Conservation (phyloP, 148 eudicot genomes). For the Rhododendron molle region DNA sequence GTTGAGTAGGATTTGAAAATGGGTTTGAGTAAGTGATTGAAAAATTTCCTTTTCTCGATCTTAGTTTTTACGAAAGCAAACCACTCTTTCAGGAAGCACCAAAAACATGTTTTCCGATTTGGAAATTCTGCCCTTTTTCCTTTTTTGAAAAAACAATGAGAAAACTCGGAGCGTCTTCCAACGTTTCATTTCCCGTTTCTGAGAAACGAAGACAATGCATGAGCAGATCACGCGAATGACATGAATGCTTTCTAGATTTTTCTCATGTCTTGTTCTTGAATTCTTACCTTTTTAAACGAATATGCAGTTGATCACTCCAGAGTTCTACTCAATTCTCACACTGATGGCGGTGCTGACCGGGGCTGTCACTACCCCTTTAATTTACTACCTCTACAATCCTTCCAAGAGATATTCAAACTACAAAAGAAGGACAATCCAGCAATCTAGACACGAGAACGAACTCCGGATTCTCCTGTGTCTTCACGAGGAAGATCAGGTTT, state of each 20-base stretch:
- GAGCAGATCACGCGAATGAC: neutral
- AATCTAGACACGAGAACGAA: neutral
- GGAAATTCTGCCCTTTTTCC: no score
- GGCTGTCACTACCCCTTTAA: conserved; percentile 5
- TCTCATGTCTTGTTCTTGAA: neutral
- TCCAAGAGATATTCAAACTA: conserved; percentile 19
- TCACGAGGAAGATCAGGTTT: conserved; percentile 14
- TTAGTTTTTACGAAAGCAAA: no score
- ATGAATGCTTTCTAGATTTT: neutral
- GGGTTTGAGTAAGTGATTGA: no score
- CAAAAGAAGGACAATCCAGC: conserved; percentile 14
- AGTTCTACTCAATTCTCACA: neutral
- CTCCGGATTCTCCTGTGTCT: conserved; percentile 3
- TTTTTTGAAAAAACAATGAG: no score
- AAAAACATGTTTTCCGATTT: no score
- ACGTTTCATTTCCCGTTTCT: no score
- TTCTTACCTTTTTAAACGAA: neutral
- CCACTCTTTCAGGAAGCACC: no score
- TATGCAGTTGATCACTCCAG: conserved; percentile 1
- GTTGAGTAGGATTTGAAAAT: no score
- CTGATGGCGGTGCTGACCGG: neutral
- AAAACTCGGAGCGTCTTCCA: no score
- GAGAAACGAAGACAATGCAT: neutral
- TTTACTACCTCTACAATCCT: conserved; percentile 11
- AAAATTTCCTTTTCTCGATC: no score